Base-by-base conservation (phyloP, 2,329 filamentous ascomycete species). In the Lachnellula suecica region DNA sequence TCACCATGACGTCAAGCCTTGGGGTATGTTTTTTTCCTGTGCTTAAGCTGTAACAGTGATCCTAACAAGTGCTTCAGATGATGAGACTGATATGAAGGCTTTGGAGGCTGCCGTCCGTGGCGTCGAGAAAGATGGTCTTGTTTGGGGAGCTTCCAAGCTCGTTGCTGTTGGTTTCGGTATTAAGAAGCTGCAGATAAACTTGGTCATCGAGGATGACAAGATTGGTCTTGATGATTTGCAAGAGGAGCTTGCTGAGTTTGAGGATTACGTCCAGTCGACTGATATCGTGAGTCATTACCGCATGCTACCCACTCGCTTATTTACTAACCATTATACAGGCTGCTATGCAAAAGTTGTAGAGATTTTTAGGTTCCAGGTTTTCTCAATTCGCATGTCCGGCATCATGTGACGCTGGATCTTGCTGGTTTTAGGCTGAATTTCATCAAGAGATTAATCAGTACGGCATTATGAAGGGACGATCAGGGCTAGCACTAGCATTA, bases 141-240 rank as follows among this genome's bases (percentile, higher is more conserved):
- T 95, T 60, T 99, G 94, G 94, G 93, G 93, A 85, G 85, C 81
- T 61, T 92, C 89, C 73, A 89, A 94, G 82, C 80, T 96, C 62
- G 87, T 96, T 47, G 74, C 92, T 63, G 87, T 99, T 67, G 93
- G 92, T 69, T 99, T 90, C 82, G 94, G 94, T 82, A 95, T 99
- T 82, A 94, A 89, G 83, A 97, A 97, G 85, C 86, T 99, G 60
- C 93, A 97, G 84, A 96, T 99, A 81, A 97, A 90, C 87, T 77
- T 97, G 65, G 91, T 97, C 66, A 79, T 97, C 62, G 94, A 97
- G 82, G 94, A 99, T 72, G 93, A 97, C 63, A 97, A 97, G 84
- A 74, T 99, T 71, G 92, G 89, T 63, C 73, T 89, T 61, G 83
- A 87, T 65, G 93, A 97, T 59, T 86, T 99, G 64, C 84, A 96